Conservation (phyloP, 2,329 filamentous ascomycete species). For the Phyllosticta capitalensis region DNA sequence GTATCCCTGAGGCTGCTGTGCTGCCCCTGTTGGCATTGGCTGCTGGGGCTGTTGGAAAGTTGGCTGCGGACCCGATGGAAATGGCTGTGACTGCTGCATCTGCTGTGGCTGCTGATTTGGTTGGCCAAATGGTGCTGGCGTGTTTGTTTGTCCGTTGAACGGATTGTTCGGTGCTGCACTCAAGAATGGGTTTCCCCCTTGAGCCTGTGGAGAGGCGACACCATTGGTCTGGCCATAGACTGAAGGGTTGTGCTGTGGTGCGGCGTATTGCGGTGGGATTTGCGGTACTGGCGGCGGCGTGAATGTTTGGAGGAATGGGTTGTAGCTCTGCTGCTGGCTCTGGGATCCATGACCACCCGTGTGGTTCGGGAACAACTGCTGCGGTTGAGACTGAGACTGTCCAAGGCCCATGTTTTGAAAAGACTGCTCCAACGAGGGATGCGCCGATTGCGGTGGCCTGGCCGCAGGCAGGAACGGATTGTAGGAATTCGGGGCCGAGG, state of each 20-base stretch:
- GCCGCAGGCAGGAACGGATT: slow-evolving; percentile 58
- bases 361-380: slow-evolving; percentile 64
- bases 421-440: slow-evolving; percentile 49
- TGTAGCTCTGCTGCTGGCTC: slow-evolving; percentile 25
- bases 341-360: slow-evolving; percentile 53
- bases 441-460: slow-evolving; percentile 20
- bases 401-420: slow-evolving; percentile 67
- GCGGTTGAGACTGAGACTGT: slow-evolving; percentile 27
- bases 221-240: slow-evolving; percentile 23
- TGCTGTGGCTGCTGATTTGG: slow-evolving; percentile 28
- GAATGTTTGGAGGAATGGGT: slow-evolving; percentile 33
- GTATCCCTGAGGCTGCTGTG: slow-evolving; percentile 11
- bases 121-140: slow-evolving; percentile 25
- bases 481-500: slow-evolving; percentile 38
- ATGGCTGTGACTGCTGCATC: slow-evolving; percentile 14
- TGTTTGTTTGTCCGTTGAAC: slow-evolving; percentile 21
- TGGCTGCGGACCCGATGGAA: slow-evolving; percentile 8
- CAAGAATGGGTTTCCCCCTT: slow-evolving; percentile 34
- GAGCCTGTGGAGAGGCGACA: slow-evolving; percentile 24
- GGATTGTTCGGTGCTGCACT: slow-evolving; percentile 31
- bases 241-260: slow-evolving; percentile 12
- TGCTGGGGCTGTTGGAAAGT: slow-evolving; percentile 14
- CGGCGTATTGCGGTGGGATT: slow-evolving; percentile 28
- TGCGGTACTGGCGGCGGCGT: slow-evolving; percentile 33
- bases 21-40: slow-evolving; percentile 16